A percentile compares a stretch with the other conserved stretches of the same genome.
Conservation (phyloP, 306 rosid species). For the Potentilla sterilis region DNA sequence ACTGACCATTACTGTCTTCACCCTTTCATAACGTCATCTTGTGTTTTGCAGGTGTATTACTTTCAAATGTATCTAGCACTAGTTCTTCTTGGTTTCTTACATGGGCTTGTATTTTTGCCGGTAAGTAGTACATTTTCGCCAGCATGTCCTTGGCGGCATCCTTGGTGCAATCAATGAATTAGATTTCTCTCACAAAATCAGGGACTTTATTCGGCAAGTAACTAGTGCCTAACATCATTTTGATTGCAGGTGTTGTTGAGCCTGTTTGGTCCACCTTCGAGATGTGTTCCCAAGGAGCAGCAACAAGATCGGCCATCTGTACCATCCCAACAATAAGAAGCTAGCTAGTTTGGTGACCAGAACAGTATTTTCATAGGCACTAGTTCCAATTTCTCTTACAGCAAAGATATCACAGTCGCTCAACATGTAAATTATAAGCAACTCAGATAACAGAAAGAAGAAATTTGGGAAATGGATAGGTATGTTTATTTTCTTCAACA, state of each 20-base stretch:
- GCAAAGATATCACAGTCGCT: constrained; percentile 17
- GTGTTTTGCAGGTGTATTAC: constrained; percentile 80
- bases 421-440: constrained; percentile 21
- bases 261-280: constrained; percentile 92
- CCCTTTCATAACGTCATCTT: background rate
- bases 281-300: constrained; percentile 49
- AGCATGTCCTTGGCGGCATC: background rate
- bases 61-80: constrained; percentile 89
- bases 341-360: background rate
- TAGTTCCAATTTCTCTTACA: background rate
- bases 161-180: background rate
- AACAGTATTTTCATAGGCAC: background rate
- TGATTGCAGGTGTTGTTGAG: constrained; percentile 74
- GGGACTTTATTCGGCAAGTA: background rate
- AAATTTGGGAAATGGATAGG: background rate
- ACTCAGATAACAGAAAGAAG: constrained; percentile 11
- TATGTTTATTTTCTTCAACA: background rate
- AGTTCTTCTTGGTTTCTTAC: constrained; percentile 95
- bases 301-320: constrained; percentile 51
- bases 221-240: background rate
- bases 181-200: background rate
- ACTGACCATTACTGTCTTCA: background rate
- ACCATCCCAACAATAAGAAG: constrained; percentile 37
- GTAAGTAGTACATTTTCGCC: constrained; percentile 37
- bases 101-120: constrained; percentile 94